Conservation (phyloP, 2,329 filamentous ascomycete genomes). For the Epichloe gansuensis region DNA sequence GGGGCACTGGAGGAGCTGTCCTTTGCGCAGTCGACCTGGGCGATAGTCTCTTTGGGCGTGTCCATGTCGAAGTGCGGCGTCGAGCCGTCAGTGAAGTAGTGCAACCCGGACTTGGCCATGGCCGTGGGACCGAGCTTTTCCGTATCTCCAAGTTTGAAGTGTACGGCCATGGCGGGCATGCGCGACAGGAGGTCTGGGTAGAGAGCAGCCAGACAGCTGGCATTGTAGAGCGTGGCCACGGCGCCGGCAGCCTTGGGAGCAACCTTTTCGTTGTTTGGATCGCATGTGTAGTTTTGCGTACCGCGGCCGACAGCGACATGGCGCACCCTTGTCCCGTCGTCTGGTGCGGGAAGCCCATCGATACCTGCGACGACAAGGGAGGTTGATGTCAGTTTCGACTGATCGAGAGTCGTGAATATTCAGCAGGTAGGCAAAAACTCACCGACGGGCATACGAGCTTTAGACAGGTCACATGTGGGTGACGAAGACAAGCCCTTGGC, state of each 20-base stretch:
- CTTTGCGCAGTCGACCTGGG: conserved; percentile 52
- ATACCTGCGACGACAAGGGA: conserved; percentile 27
- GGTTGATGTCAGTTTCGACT: neutral
- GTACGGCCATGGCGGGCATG: conserved; percentile 56
- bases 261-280: conserved; percentile 43
- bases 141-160: conserved; percentile 43
- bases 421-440: neutral
- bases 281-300: conserved; percentile 90
- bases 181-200: conserved; percentile 53
- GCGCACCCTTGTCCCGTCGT: conserved; percentile 49
- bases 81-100: conserved; percentile 63
- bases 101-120: conserved; percentile 58
- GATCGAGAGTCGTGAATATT: neutral
- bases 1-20: conserved; percentile 51
- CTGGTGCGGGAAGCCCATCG: conserved; percentile 46
- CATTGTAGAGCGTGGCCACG: conserved; percentile 76
- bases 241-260: conserved; percentile 59
- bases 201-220: conserved; percentile 62
- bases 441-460: conserved; percentile 39
- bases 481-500: conserved; percentile 28
- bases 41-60: conserved; percentile 39
- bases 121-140: conserved; percentile 42
- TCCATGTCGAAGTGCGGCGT: conserved; percentile 75
- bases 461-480: conserved; percentile 42
- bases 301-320: conserved; percentile 81